Conservation (phyloP, 2,329 filamentous ascomycete species). For the Elsinoe perseae region DNA sequence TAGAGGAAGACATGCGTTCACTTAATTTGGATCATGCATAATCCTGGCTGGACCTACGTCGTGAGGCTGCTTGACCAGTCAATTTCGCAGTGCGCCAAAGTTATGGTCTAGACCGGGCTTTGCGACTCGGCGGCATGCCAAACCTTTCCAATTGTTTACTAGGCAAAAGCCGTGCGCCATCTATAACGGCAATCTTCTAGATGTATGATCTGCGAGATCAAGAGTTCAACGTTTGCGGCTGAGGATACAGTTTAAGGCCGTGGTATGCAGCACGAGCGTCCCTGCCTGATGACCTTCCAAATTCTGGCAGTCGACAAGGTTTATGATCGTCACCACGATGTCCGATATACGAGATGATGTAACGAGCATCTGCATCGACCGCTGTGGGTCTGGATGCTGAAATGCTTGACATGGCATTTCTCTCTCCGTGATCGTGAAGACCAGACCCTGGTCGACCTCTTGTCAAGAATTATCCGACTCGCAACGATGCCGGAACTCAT, state of each 20-base stretch:
- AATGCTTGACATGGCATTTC: constrained; percentile 3
- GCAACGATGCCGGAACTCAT: neutral
- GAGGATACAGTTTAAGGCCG: neutral
- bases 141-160: neutral
- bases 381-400: neutral
- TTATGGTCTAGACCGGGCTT: constrained; percentile 8
- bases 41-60: neutral
- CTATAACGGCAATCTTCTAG: constrained; percentile 9
- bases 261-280: neutral
- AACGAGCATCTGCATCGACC: neutral
- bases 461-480: neutral
- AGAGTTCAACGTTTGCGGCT: neutral
- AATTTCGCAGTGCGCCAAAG: neutral
- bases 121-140: neutral
- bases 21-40: constrained; percentile 12
- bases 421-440: neutral
- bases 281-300: neutral
- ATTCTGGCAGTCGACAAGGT: constrained; percentile 5
- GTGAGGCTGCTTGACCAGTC: neutral
- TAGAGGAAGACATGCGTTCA: neutral
- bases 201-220: neutral
- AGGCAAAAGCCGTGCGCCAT: constrained; percentile 9
- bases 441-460: constrained; percentile 4
- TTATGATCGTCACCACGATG: neutral
- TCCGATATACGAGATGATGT: constrained; percentile 12